Base-by-base conservation (phyloP, 768 basidiomycete genomes). In the Termitomyces titanicus region DNA sequence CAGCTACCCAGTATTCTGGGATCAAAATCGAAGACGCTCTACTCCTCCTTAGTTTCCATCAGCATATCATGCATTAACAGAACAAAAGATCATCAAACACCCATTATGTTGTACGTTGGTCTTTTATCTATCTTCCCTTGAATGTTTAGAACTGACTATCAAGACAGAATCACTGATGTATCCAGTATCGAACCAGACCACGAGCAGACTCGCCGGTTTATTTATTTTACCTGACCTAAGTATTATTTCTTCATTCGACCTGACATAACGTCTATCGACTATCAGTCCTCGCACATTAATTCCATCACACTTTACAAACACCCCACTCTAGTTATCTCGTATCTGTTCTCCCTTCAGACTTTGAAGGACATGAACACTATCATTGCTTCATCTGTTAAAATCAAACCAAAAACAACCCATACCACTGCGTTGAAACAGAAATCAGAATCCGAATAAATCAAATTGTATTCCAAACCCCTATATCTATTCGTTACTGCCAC, bases 11-110 rank as follows among this genome's bases (percentile, higher is more conserved):
- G 56, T 79, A 76, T 55, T 71, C 74, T 50, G 83, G 83, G 46
- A 81, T 88, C 57, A 83, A 77, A 63, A 75, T 88, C 49, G 89
- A 90, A 68, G 89, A 92, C 62, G 89, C 89, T 4, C 70, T 88
- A 31, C 70, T 92, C 38, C 74, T 92, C 49, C 76, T 92, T 59
- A 83, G 82, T 67, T 92, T 92, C 74, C 84, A 87, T 64, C 82
- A 85, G 44, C 82, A 85, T 61, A 75, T 77, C 59, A 79, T 81
- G 60, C 83, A 80, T 57, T 84, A 72, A 75, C 17, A 40, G 6
- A 42, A 49, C 22, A 34, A 46, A 56, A 45, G 44, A 55, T 40
- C 48, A 51, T 35, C 37, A 51, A 58, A 54, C 18, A 33, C 43
- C 43, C 38, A 53, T 51, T 17, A 42, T 53, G 29, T 54, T 57